Base-by-base conservation (phyloP, 345 rosid species). In the Eucalyptus camaldulensis region DNA sequence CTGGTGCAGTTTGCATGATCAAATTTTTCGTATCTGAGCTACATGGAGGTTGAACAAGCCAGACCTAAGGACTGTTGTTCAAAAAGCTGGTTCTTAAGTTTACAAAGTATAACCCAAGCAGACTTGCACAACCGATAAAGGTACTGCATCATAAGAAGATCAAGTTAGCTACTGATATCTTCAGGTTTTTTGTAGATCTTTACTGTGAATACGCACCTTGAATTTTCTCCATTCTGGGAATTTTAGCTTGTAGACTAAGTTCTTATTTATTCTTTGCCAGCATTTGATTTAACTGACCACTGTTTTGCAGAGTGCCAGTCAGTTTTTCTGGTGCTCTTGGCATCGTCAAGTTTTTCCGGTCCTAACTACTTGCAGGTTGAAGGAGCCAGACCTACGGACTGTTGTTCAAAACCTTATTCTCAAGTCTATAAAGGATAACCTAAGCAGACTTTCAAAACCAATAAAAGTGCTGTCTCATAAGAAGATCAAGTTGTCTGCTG, bases 1-100 rank as follows among this genome's bases (percentile, higher is more conserved):
- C 65, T 87, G 86, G 89, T 94, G 92, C 91, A 96, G 99, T 51
- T 97, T 98, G 99, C 95, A 98, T 90, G 96, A 96, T 93, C 96
- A 97, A 80, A 94, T 96, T 87, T 95, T 95, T 92, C 98, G 96
- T 10, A 93, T 96, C 90, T 98, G 95, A 92, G 96, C 97, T 86
- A 96, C 98, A n/a, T 96, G 99, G 90, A 81, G 24, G 86, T 93
- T 97, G 92, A 92, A 94, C 29, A 97, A 97, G 95, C 95, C 93
- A 92, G 95, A 95, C 65, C 93, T 96, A 60, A 93, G 88, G 67
- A 92, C 92, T 87, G 92, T 93, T 43, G 97, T 96, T 31, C 91
- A 95, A n/a, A 21, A 97, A 93, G 91, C 98, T 96, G 86, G 97
- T 96, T 88, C 92, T 88, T n/a, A 89, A 92, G 86, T 96, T 94